Base-by-base conservation (phyloP, 2,329 filamentous ascomycete species). In the Apiospora phragmitis region DNA sequence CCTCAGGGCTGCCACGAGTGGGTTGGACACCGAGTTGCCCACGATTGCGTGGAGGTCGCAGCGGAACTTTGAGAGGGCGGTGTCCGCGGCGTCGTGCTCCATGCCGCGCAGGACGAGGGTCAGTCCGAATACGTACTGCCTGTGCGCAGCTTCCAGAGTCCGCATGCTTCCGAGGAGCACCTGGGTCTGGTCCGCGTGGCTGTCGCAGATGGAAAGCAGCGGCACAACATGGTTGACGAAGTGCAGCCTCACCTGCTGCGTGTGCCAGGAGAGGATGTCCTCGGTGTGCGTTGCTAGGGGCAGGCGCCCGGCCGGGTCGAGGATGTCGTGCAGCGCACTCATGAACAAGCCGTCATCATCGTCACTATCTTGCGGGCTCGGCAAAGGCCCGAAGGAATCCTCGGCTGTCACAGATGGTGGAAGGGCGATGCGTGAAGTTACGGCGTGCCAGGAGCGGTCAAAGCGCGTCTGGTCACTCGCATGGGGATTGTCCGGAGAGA, bases 21-120 rank as follows among this genome's bases (percentile, higher is more conserved):
- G 82, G 47, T 82, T 82, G 3, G 86, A 87, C 71, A 90, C 84
- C 12, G 90, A 90, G 77, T 92, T 91, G 62, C 88, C 87, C 72
- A 93, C 86, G 29, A 92, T 84, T 29, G 90, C 89, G 75, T 92
- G 87, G 14, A 93, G 79, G 73, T 93, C 90, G 67, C 86, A 82
- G 21, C 83, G 84, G 75, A 93, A 92, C 70, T 86, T 87, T 68
- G 77, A 77, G 9, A 85, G 80, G 49, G 82, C 82, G 42, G 79
- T 77, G 65, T 80, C 78, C 69, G 81, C 83, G 35, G 77, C 74
- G 42, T 76, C 78, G 62, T 80, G 79, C 14, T 83, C 79, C 73
- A 87, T 83, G 26, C 84, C 86, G 70, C 85, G 83, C 42, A 84
- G 76, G 67, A 91, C 83, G 68, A 88, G 80, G 12, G 83, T 83